Evolutionary conservation across 148 eudicot species (phyloP).

Genomic region (Chenopodium quinoa): DNA sequence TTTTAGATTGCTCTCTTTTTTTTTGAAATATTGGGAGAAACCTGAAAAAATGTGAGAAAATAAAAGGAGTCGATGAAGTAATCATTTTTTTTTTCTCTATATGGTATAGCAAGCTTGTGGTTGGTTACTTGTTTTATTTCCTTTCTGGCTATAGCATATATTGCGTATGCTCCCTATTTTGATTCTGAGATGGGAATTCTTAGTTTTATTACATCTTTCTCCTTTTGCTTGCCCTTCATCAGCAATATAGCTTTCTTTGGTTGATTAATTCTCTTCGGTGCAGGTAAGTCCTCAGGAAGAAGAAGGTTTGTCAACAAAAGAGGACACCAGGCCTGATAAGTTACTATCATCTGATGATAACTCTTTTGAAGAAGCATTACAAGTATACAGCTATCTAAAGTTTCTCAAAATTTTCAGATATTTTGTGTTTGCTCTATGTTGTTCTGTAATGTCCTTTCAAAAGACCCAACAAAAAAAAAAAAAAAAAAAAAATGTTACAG

Average conservation of each 20-base stretch:
- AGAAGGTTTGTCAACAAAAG: conserved; percentile 26
- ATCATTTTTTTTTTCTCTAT: background rate
- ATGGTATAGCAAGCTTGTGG: background rate
- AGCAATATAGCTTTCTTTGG: background rate
- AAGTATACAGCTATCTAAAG: conserved; percentile 38
- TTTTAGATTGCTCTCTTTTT: background rate
- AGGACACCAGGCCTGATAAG: conserved; percentile 31
- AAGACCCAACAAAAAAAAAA: too few relatives aligned
- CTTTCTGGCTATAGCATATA: background rate
- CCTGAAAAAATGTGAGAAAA: background rate
- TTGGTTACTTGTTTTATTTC: background rate
- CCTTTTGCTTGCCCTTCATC: background rate
- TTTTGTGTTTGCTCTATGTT: background rate
- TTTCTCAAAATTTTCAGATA: background rate
- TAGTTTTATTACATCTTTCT: background rate
- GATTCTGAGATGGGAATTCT: background rate
- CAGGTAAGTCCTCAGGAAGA: conserved; percentile 37
- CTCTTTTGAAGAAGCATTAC: conserved; percentile 42
- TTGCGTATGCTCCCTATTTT: background rate
- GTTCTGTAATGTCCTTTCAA: too few relatives aligned
- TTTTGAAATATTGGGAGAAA: background rate
- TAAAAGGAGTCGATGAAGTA: background rate
- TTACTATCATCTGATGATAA: conserved; percentile 23
- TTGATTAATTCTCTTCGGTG: conserved; percentile 12
- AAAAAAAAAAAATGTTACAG: too few relatives aligned